Conservation (phyloP, 2,329 filamentous ascomycete genomes). For the Spiromastix sp. region DNA sequence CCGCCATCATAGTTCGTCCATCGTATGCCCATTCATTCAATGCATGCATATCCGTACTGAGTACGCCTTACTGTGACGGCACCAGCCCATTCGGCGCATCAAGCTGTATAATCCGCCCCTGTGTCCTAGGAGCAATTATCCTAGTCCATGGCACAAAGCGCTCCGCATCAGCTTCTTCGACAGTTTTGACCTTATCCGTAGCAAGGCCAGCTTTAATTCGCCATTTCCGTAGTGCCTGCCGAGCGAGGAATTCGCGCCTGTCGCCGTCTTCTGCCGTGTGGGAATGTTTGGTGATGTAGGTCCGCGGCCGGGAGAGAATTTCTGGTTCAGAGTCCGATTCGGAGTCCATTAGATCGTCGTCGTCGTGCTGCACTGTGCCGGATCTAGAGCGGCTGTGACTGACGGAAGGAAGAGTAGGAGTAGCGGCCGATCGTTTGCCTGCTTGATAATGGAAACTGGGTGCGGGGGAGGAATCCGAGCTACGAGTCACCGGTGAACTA, state of each 20-base stretch:
- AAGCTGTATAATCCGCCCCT: slow-evolving; percentile 55
- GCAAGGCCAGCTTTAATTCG: slow-evolving; percentile 56
- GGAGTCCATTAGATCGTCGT: slow-evolving; percentile 27
- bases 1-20: too few relatives aligned
- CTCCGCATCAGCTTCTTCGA: too few relatives aligned
- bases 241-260: slow-evolving; percentile 52
- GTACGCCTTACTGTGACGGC: too few relatives aligned
- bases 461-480: slow-evolving; percentile 13
- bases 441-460: slow-evolving; percentile 10
- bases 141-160: slow-evolving; percentile 65
- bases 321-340: slow-evolving; percentile 33
- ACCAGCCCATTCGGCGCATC: too few relatives aligned
- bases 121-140: slow-evolving; percentile 65
- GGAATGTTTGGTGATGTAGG: slow-evolving; percentile 29
- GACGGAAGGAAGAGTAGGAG: too few relatives aligned
- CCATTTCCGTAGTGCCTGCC: slow-evolving; percentile 64
- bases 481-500: slow-evolving; percentile 11
- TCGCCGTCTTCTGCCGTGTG: slow-evolving; percentile 39
- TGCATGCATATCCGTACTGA: too few relatives aligned
- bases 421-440: neutral
- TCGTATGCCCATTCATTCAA: too few relatives aligned
- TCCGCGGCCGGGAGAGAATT: slow-evolving; percentile 25
- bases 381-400: too few relatives aligned
- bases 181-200: slow-evolving; percentile 36
- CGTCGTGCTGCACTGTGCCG: slow-evolving; percentile 4